Percentiles rank a stretch among this genome's conserved stretches.
Evolutionary conservation across 2,329 filamentous ascomycete genomes (phyloP).

Genomic region (Aspergillus unguis): DNA sequence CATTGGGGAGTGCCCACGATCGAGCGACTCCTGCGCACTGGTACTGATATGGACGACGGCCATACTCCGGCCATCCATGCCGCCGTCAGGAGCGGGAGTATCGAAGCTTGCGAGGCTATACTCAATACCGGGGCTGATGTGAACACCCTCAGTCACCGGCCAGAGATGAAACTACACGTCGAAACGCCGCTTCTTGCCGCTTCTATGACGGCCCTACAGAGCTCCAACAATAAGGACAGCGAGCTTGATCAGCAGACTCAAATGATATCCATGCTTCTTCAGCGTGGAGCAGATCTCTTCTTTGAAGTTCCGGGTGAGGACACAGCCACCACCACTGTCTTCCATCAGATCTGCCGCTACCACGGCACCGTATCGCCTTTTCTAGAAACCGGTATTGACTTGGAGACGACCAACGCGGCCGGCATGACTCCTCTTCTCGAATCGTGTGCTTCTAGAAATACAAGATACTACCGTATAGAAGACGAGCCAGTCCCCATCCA

Average conservation of each 20-base stretch:
- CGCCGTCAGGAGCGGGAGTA: neutral
- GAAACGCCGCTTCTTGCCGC: neutral
- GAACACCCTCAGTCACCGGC: neutral
- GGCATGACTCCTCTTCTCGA: conserved; percentile 2
- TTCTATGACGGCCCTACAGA: neutral
- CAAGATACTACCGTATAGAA: neutral
- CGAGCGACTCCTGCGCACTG: neutral
- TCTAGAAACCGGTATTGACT: neutral
- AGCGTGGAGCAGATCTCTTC: conserved; percentile 1
- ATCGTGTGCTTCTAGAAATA: neutral
- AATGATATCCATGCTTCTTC: conserved; percentile 5
- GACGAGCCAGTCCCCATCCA: neutral
- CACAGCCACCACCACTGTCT: neutral
- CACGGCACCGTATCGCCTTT: conserved; percentile 2
- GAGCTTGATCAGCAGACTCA: too few relatives aligned
- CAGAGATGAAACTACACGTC: neutral
- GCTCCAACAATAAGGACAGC: neutral
- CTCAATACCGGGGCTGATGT: conserved; percentile 3
- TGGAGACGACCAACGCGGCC: neutral
- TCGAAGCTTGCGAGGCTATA: neutral
- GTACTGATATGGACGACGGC: neutral
- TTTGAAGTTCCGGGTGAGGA: neutral
- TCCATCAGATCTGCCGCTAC: conserved; percentile 5
- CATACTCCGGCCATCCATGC: neutral
- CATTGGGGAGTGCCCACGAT: neutral